A percentile compares a stretch with the other conserved stretches of the same genome.
Conservation (phyloP, 176 grass and related monocot genomes). For the Chloris gayana region DNA sequence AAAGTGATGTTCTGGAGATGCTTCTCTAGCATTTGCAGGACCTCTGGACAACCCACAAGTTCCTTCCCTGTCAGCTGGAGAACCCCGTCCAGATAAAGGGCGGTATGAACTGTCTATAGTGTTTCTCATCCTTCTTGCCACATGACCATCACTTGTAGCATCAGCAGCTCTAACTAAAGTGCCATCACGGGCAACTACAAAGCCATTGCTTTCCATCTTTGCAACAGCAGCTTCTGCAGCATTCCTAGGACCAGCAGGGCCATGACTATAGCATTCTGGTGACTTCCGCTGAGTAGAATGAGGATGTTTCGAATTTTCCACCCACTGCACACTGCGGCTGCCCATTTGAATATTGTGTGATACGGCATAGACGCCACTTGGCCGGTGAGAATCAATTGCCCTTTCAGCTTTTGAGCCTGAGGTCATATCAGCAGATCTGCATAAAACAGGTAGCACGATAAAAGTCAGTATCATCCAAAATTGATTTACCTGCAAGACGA, state of each 20-base stretch:
- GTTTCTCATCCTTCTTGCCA: conserved; percentile 49
- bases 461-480: conserved; percentile 28
- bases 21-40: conserved; percentile 52
- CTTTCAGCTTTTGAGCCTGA: conserved; percentile 60
- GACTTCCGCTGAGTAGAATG: conserved; percentile 45
- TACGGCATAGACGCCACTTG: conserved; percentile 36
- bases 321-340: conserved; percentile 52
- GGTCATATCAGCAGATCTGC: conserved; percentile 68
- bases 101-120: conserved; percentile 41
- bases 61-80: conserved; percentile 55
- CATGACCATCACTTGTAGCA: conserved; percentile 40
- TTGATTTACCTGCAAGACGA: conserved; percentile 21
- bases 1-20: conserved; percentile 62
- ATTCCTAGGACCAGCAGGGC: conserved; percentile 74
- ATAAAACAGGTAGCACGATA: conserved; percentile 2
- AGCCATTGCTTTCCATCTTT: conserved; percentile 95
- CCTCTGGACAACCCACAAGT: conserved; percentile 39
- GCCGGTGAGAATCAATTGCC: conserved; percentile 37
- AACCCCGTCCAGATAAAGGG: conserved; percentile 48
- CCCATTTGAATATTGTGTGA: conserved; percentile 46
- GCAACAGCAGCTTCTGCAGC: conserved; percentile 85
- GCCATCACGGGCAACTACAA: conserved; percentile 95
- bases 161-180: conserved; percentile 79
- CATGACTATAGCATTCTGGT: conserved; percentile 64
- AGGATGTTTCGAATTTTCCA: conserved; percentile 60